Percentiles rank a stretch among this genome's conserved stretches.
Conservation (phyloP, 2,329 filamentous ascomycete genomes). For the Colletotrichum brevisporum region DNA sequence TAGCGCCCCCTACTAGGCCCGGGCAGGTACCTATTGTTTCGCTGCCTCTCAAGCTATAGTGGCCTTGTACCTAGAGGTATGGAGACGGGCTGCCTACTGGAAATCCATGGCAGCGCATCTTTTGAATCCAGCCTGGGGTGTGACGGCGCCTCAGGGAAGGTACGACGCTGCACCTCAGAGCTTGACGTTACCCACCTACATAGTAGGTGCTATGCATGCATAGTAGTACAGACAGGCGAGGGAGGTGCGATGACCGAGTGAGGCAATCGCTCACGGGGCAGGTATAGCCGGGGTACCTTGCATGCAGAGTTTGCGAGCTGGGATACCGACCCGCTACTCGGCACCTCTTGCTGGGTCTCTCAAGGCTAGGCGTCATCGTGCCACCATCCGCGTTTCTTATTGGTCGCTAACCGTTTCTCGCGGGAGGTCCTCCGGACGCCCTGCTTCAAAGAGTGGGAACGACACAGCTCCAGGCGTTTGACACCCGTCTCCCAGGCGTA, state of each 20-base stretch:
- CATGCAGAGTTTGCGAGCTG: conserved; percentile 32
- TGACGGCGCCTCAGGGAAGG: too few relatives aligned
- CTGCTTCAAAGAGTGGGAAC: neutral
- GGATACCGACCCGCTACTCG: conserved; percentile 13
- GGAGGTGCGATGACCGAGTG: neutral
- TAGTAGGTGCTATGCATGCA: too few relatives aligned
- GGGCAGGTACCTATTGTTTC: neutral
- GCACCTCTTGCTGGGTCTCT: conserved; percentile 23
- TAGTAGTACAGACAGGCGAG: neutral
- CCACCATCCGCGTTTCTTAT: conserved; percentile 8
- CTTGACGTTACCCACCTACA: too few relatives aligned
- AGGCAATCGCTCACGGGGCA: conserved; percentile 10
- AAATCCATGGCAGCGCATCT: neutral
- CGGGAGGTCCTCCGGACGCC: neutral
- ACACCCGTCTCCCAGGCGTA: too few relatives aligned
- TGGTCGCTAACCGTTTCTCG: conserved; percentile 4
- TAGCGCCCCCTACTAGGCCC: neutral
- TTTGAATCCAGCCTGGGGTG: neutral
- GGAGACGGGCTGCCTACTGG: neutral
- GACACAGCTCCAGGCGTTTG: conserved; percentile 4
- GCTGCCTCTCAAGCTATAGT: neutral
- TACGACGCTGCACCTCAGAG: too few relatives aligned
- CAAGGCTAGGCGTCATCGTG: conserved; percentile 31
- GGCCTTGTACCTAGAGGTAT: neutral
- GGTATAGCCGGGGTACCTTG: conserved; percentile 37